phyloP scores from a whole-genome alignment of 805 yeast genomes.

The Candida krabiensis region DNA sequence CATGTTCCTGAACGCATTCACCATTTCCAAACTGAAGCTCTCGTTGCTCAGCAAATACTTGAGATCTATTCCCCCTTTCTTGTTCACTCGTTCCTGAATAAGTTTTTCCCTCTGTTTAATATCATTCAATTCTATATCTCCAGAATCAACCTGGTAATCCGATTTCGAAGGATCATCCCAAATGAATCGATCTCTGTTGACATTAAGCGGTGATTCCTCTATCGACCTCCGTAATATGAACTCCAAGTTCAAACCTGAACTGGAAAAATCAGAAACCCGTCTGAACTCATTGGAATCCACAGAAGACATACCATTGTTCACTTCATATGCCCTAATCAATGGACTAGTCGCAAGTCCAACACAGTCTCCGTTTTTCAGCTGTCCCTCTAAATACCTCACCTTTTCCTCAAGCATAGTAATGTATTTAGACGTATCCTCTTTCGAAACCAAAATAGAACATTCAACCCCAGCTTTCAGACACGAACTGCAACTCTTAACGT shows the following conservation, averaged over 20 bases:
- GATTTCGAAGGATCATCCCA: neutral
- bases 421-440: slow-evolving; percentile 13
- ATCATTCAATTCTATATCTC: neutral
- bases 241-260: slow-evolving; percentile 8
- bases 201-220: slow-evolving; percentile 10
- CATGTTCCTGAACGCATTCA: slow-evolving; percentile 11
- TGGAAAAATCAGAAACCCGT: neutral
- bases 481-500: slow-evolving; percentile 16
- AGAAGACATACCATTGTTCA: neutral
- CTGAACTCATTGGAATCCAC: neutral
- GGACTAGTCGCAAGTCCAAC: too few relatives aligned
- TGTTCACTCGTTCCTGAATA: neutral
- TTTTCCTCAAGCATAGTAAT: slow-evolving; percentile 19
- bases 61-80: slow-evolving; percentile 6
- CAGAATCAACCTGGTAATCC: neutral
- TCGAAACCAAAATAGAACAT: slow-evolving; percentile 16
- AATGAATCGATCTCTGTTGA: slow-evolving; percentile 7
- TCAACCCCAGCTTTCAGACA: slow-evolving; percentile 14
- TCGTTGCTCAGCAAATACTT: slow-evolving; percentile 11
- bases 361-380: slow-evolving; percentile 2
- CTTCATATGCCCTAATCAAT: neutral
- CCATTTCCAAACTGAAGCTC: slow-evolving; percentile 10
- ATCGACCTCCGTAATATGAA: slow-evolving; percentile 14
- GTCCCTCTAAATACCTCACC: slow-evolving; percentile 14
- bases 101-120: neutral